phyloP scores from a whole-genome alignment of 2,329 filamentous ascomycete genomes.

The Talaromyces sp. region DNA sequence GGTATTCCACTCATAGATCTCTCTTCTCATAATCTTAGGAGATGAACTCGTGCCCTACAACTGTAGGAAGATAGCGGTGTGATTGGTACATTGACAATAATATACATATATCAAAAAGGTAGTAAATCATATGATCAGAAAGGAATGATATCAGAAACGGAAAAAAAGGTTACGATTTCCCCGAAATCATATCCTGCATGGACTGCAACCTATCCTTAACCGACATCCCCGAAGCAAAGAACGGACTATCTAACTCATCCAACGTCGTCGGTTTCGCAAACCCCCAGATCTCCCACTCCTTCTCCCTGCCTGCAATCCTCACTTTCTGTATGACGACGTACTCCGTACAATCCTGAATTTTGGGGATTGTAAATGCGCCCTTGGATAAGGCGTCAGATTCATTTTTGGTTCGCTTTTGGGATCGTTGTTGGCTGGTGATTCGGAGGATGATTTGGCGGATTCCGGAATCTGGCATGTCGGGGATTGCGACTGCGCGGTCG shows the following conservation, averaged over 20 bases:
- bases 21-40: neutral
- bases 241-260: slow-evolving; percentile 33
- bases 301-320: slow-evolving; percentile 36
- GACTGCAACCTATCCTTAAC: slow-evolving; percentile 29
- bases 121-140: neutral
- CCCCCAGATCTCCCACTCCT: slow-evolving; percentile 50
- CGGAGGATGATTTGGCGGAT: slow-evolving; percentile 37
- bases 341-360: slow-evolving; percentile 43
- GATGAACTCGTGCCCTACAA: neutral
- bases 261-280: slow-evolving; percentile 40
- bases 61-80: neutral
- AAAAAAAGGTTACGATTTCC: neutral
- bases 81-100: neutral
- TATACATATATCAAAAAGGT: neutral
- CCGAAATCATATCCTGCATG: slow-evolving; percentile 10
- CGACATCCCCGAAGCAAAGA: slow-evolving; percentile 32
- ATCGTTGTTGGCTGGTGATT: slow-evolving; percentile 28
- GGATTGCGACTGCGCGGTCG: slow-evolving; percentile 40
- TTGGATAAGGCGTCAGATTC: neutral
- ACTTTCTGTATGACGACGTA: slow-evolving; percentile 49
- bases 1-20: neutral
- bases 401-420: slow-evolving; percentile 1
- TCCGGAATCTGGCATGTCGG: slow-evolving; percentile 34
- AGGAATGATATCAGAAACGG: neutral
- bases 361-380: slow-evolving; percentile 18